These are phyloP conservation scores for Cephaloascus albidus DNA, from an alignment of 805 yeast species.

Conservation along the genomic window DNA sequence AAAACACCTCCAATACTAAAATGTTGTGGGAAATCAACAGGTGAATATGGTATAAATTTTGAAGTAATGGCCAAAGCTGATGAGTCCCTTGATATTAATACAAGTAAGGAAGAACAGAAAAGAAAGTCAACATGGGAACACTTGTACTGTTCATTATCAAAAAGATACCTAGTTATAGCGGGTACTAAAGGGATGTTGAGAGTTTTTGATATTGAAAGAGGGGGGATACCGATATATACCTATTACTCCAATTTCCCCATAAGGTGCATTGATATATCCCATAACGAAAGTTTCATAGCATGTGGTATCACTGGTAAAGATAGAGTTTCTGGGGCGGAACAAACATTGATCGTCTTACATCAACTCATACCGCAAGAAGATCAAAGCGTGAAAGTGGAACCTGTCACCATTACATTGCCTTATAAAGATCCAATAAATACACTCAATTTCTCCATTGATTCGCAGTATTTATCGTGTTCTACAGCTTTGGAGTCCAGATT, in stretches of 20 bases:
- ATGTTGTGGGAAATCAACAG: slow-evolving; percentile 62
- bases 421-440: slow-evolving; percentile 79
- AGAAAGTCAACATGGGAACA: slow-evolving; percentile 48
- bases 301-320: slow-evolving; percentile 81
- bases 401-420: slow-evolving; percentile 72
- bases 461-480: slow-evolving; percentile 63
- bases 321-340: slow-evolving; percentile 56
- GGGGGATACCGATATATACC: slow-evolving; percentile 60
- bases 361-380: slow-evolving; percentile 12
- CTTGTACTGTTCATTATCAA: slow-evolving; percentile 49
- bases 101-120: slow-evolving; percentile 16
- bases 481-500: slow-evolving; percentile 74
- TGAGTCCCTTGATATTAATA: neutral
- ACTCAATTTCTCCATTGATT: slow-evolving; percentile 63
- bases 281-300: slow-evolving; percentile 56
- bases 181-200: slow-evolving; percentile 67
- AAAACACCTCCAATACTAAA: slow-evolving; percentile 42
- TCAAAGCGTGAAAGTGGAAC: slow-evolving; percentile 27
- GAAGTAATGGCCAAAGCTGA: slow-evolving; percentile 13
- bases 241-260: slow-evolving; percentile 68
- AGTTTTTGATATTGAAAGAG: slow-evolving; percentile 45
- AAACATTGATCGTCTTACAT: slow-evolving; percentile 65
- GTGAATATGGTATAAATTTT: slow-evolving; percentile 52
- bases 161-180: slow-evolving; percentile 51
- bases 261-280: slow-evolving; percentile 66